Conservation (phyloP, 257 asterid genomes). For the Solanum stenotomum region DNA sequence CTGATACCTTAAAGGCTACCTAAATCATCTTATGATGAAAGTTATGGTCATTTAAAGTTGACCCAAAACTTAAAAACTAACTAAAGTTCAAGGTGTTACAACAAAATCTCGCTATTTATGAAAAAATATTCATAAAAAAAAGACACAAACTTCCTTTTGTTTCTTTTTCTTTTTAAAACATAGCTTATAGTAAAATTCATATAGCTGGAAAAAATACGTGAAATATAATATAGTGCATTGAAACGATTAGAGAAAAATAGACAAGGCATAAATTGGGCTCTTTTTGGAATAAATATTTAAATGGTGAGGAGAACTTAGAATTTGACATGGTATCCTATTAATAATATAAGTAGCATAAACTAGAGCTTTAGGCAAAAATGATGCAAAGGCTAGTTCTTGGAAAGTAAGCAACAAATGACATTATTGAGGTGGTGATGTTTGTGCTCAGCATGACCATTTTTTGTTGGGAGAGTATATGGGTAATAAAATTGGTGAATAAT, state of each 20-base stretch:
- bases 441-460: not conserved
- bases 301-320: not conserved
- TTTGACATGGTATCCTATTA: not conserved
- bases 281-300: not conserved
- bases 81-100: no score
- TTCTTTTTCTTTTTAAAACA: not conserved
- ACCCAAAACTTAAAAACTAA: no score
- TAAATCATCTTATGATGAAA: no score
- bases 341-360: not conserved
- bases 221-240: not conserved
- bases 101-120: no score
- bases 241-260: not conserved
- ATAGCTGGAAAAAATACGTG: not conserved
- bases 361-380: not conserved
- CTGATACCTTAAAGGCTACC: no score
- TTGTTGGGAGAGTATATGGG: not conserved
- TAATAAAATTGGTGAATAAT: no score
- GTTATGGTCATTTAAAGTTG: no score
- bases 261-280: not conserved
- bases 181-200: not conserved
- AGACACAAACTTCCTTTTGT: no score
- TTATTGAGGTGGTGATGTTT: not conserved
- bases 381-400: not conserved
- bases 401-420: not conserved
- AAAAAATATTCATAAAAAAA: no score